Percentiles rank a stretch among this genome's conserved stretches.
phyloP scores from a whole-genome alignment of 495 filamentous ascomycete species.

The Penicillium waksmanii region DNA sequence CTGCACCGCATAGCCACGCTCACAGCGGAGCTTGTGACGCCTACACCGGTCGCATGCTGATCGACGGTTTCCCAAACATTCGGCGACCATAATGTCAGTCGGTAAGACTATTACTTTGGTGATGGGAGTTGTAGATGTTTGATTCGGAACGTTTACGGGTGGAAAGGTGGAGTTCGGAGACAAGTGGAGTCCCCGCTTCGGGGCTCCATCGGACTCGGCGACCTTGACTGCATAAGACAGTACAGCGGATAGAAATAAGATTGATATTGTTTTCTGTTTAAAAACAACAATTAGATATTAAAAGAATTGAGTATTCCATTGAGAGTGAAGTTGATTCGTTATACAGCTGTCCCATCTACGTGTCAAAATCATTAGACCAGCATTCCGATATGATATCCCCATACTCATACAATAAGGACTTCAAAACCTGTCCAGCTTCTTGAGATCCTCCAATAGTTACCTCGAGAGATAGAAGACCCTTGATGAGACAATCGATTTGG shows the following conservation, averaged over 20 bases:
- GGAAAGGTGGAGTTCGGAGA: constrained; percentile 2
- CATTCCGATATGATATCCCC: constrained; percentile 32
- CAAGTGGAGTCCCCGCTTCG: background rate
- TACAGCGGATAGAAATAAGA: no score
- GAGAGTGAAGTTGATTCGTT: background rate
- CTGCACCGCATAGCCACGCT: background rate
- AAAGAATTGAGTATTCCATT: background rate
- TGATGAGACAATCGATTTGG: constrained; percentile 26
- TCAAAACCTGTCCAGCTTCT: constrained; percentile 8
- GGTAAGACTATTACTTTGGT: background rate
- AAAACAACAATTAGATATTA: no score
- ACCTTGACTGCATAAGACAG: no score
- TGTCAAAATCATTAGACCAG: constrained; percentile 25
- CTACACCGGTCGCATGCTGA: constrained; percentile 12
- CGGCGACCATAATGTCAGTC: background rate
- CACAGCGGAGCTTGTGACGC: constrained; percentile 11
- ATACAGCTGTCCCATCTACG: constrained; percentile 7
- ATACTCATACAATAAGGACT: constrained; percentile 18
- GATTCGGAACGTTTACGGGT: constrained; percentile 2
- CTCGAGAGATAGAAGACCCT: constrained; percentile 28
- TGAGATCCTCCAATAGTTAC: constrained; percentile 35
- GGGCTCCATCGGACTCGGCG: background rate
- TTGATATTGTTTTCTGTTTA: no score
- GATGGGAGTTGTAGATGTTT: background rate
- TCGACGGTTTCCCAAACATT: constrained; percentile 5